Conservation (phyloP, 2,329 filamentous ascomycete genomes). For the Byssochlamys sp. region DNA sequence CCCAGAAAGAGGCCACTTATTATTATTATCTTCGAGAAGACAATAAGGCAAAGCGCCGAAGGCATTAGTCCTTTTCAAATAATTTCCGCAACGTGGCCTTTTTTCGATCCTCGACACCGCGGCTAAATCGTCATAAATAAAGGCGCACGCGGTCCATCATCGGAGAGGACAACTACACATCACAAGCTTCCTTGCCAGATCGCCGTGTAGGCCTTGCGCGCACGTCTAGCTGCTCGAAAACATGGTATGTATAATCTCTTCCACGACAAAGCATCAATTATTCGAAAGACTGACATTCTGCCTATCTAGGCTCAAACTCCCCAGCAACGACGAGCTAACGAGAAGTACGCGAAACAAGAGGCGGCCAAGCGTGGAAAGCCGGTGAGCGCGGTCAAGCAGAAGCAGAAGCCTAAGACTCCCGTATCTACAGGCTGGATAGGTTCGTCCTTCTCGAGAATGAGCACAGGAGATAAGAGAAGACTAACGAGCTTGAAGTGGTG, state of each 20-base stretch:
- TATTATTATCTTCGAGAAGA: no score
- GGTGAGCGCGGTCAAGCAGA: slow-evolving; percentile 35
- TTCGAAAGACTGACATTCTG: background rate
- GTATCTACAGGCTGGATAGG: slow-evolving; percentile 51
- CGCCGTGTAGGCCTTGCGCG: background rate
- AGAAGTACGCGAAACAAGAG: slow-evolving; percentile 50
- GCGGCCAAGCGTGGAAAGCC: slow-evolving; percentile 52
- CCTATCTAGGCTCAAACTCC: slow-evolving; percentile 54
- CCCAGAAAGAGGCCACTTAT: no score
- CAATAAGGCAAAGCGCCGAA: no score
- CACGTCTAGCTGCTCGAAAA: background rate
- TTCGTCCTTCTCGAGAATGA: slow-evolving; percentile 32
- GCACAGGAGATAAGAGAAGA: background rate
- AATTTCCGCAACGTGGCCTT: background rate
- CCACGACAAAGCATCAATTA: background rate
- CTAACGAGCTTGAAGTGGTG: slow-evolving; percentile 36
- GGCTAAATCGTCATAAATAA: background rate
- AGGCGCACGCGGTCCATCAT: background rate
- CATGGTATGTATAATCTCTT: background rate
- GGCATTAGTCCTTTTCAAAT: no score
- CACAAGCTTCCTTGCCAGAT: background rate
- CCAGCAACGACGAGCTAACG: slow-evolving; percentile 55
- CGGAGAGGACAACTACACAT: background rate
- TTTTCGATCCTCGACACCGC: background rate
- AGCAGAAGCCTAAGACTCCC: slow-evolving; percentile 44